Conservation (phyloP, 352 stramenopile genomes). For the Phytopythium montanum region DNA sequence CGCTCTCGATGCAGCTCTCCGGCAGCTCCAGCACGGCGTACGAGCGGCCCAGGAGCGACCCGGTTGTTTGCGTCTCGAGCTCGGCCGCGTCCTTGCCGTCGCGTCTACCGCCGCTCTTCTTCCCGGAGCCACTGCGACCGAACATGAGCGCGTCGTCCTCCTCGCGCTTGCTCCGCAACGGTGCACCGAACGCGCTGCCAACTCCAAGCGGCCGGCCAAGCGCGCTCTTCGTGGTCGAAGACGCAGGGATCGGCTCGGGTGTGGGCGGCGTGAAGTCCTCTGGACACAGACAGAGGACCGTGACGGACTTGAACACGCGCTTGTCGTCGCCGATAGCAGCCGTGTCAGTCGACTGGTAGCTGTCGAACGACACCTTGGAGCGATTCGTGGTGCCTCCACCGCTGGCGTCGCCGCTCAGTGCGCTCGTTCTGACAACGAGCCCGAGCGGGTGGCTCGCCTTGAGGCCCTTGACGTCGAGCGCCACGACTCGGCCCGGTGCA, state of each 20-base stretch:
- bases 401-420: conserved; percentile 18
- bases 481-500: conserved; percentile 48
- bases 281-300: conserved; percentile 61
- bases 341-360: conserved; percentile 10
- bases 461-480: conserved; percentile 67
- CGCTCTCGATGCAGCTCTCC: conserved; percentile 71
- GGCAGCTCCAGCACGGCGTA: conserved; percentile 75
- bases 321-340: conserved; percentile 7
- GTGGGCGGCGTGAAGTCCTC: conserved; percentile 61
- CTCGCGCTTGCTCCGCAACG: conserved; percentile 52
- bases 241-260: conserved; percentile 8
- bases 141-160: conserved; percentile 47
- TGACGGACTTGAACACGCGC: conserved; percentile 72
- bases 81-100: conserved; percentile 34
- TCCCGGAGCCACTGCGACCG: conserved; percentile 14
- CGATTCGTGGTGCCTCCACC: conserved; percentile 11
- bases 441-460: conserved; percentile 28
- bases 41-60: conserved; percentile 51
- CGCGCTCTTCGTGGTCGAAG: not conserved
- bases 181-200: conserved; percentile 17
- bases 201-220: not conserved
- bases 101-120: conserved; percentile 19
- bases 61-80: conserved; percentile 50
- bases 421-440: conserved; percentile 56
- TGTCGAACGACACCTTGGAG: conserved; percentile 50